phyloP scores from a whole-genome alignment of 352 stramenopile genomes.

The Peronospora belbahrii region DNA sequence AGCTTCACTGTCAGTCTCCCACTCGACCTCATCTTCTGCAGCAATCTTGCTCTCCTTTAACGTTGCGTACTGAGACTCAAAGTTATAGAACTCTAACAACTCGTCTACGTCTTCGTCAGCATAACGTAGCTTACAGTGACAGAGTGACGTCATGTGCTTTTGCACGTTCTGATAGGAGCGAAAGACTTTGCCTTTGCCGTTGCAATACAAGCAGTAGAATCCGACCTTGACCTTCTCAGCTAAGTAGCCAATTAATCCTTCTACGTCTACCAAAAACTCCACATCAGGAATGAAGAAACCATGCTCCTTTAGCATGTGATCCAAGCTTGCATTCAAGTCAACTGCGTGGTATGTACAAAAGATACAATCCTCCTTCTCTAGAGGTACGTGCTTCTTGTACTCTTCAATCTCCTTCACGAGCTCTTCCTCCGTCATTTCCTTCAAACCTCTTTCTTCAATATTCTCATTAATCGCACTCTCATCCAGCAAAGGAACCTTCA shows the following conservation, averaged over 20 bases:
- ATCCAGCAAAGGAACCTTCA: conserved; percentile 39
- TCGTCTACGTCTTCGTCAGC: conserved; percentile 88
- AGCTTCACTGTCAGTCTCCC: conserved; percentile 77
- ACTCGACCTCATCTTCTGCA: conserved; percentile 45
- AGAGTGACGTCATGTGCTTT: conserved; percentile 92
- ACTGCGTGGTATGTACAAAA: conserved; percentile 61
- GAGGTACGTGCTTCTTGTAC: conserved; percentile 63
- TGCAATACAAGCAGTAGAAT: conserved; percentile 93
- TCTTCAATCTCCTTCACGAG: conserved; percentile 59
- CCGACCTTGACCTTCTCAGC: conserved; percentile 94
- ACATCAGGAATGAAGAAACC: conserved; percentile 94
- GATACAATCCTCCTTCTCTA: conserved; percentile 79
- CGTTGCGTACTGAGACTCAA: conserved; percentile 68
- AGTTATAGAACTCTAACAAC: conserved; percentile 88
- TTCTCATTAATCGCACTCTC: neutral
- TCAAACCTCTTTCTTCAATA: conserved; percentile 10
- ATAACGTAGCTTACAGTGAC: conserved; percentile 89
- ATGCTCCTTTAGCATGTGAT: conserved; percentile 91
- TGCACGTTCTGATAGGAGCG: conserved; percentile 82
- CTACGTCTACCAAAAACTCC: conserved; percentile 87
- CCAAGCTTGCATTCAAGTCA: conserved; percentile 64
- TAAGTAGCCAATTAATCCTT: conserved; percentile 90
- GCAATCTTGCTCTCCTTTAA: conserved; percentile 28
- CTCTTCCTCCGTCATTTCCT: conserved; percentile 51
- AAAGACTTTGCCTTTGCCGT: conserved; percentile 88